Base-by-base conservation (phyloP, 306 rosid species). In the Sechiopsis laciniata region DNA sequence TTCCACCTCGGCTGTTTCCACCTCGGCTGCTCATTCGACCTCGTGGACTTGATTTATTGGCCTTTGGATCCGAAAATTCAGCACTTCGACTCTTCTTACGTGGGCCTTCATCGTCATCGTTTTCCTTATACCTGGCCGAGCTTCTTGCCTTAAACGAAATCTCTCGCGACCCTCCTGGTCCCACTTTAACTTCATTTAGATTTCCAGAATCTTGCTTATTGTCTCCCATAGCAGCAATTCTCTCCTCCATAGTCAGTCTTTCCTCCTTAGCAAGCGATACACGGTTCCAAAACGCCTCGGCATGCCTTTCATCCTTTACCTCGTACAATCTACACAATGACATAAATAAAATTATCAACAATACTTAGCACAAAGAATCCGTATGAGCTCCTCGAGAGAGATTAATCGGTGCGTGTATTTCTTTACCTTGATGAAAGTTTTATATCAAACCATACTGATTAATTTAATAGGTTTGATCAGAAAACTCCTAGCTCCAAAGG, bases 121-220 rank as follows among this genome's bases (percentile, higher is more conserved):
- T 91, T 74, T 90, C 98, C 74, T 76, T 77, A 76, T 90, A 90
- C 83, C 71, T 86, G 73, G 92, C 78, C 4, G 83, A 81, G 83
- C 84, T 89, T 84, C 90, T 90, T 0, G 95, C 17, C n/a, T 78
- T 80, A 78, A 94, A 94, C 3, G 98, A 86, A 73, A 94, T 86
- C 77, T 90, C 92, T 26, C 98, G 84, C 2, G 98, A 89, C 66
- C 98, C 98, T 55, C 97, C 97, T 0, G 88, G 89, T 42, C 98
- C 98, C 48, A 80, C 76, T 82, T 90, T 90, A 68, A 94, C 88
- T 76, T 81, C 84, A 32, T 64, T 64, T 2, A 85, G 85, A 59
- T 82, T 52, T 37, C 70, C 77, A 70, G 89, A 85, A 56, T 73
- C 77, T 50, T 21, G 79, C 21, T 24, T 76, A 64, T 69, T 79